Percentiles rank a stretch among this genome's conserved stretches.
Conservation (phyloP, 257 asterid genomes). For the Scutellaria barbata region DNA sequence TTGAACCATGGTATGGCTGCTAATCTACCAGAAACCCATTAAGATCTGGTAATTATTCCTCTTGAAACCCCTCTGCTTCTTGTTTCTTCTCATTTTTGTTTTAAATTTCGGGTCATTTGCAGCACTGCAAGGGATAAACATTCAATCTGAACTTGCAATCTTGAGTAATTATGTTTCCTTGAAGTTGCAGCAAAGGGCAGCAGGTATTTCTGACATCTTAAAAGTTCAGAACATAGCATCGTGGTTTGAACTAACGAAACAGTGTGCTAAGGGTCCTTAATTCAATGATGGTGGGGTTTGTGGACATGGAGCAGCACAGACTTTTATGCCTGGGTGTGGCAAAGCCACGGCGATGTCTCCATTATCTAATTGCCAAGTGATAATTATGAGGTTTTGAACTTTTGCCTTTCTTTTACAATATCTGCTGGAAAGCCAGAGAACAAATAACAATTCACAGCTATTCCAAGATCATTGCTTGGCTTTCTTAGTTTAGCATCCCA, state of each 20-base stretch:
- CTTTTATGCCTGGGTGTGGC: conserved; percentile 9
- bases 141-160: conserved; percentile 20
- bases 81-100: neutral
- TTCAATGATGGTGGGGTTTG: conserved; percentile 11
- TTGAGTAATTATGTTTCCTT: conserved; percentile 11
- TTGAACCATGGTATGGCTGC: no score
- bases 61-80: neutral
- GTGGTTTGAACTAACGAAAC: conserved; percentile 10
- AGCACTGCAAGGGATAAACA: neutral
- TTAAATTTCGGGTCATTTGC: neutral
- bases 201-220: neutral
- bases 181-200: conserved; percentile 20
- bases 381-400: neutral
- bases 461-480: neutral
- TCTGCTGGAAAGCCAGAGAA: neutral
- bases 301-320: neutral
- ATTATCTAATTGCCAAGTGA: neutral
- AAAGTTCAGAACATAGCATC: neutral
- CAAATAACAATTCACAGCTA: neutral
- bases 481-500: conserved; percentile 10
- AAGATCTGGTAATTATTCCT: neutral
- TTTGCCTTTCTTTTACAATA: neutral
- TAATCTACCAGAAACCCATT: neutral
- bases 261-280: neutral
- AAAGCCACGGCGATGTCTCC: conserved; percentile 13